Conservation (phyloP, 129 eudicot genomes). For the Chrysanthemum lavandulifolium region DNA sequence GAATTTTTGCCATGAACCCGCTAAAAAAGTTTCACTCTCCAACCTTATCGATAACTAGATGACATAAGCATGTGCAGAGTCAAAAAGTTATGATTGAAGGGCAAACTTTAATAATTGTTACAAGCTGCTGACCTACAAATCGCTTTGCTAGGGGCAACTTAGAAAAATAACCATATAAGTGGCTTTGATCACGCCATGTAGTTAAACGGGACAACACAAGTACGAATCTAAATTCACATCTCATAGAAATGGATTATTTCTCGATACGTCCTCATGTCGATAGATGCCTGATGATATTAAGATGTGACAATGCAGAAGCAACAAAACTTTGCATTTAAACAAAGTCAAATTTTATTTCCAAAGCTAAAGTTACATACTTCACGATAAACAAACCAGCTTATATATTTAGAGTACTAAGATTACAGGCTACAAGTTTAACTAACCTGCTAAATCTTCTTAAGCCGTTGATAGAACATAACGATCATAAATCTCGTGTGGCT, state of each 20-base stretch:
- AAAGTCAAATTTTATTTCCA: conserved; percentile 11
- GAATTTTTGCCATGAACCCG: no score
- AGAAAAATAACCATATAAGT: no score
- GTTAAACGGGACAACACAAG: no score
- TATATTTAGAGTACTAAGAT: not conserved
- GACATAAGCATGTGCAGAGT: no score
- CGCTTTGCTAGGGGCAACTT: no score
- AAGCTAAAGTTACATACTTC: conserved; percentile 30
- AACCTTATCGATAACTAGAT: no score
- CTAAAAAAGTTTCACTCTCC: no score
- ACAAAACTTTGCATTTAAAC: conserved; percentile 23
- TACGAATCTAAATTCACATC: not conserved
- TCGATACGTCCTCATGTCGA: not conserved
- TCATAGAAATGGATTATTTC: not conserved
- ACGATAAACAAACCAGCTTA: conserved; percentile 16
- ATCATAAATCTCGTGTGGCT: conserved; percentile 47
- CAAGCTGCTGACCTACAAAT: no score
- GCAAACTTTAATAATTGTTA: no score
- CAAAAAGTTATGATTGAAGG: no score
- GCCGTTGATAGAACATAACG: conserved; percentile 55
- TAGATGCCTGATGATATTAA: not conserved
- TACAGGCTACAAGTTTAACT: conserved; percentile 17
- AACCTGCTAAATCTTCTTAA: conserved; percentile 31
- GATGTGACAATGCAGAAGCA: conserved; percentile 19
- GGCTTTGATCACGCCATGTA: no score